Conservation (phyloP, 2,329 filamentous ascomycete species). For the Xylariaceae sp. region DNA sequence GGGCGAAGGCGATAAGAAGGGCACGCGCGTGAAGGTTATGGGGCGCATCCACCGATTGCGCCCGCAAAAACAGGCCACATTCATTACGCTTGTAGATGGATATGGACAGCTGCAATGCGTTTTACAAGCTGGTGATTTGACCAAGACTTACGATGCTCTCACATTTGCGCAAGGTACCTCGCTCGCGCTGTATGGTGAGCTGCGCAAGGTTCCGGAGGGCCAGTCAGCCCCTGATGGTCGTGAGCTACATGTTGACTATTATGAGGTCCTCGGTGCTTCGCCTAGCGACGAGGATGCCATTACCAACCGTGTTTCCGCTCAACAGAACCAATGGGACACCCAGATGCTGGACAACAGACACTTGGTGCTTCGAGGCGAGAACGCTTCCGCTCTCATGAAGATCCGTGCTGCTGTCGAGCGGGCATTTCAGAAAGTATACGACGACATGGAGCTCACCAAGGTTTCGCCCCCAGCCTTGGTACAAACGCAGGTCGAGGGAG, state of each 20-base stretch:
- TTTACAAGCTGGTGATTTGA: constrained; percentile 75
- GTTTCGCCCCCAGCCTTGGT: constrained; percentile 90
- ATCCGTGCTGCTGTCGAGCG: constrained; percentile 81
- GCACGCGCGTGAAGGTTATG: constrained; percentile 21
- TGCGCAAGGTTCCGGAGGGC: constrained; percentile 79
- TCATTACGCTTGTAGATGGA: constrained; percentile 44
- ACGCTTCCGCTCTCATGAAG: constrained; percentile 83
- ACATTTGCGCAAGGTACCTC: constrained; percentile 88
- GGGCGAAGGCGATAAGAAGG: constrained; percentile 57
- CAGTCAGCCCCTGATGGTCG: constrained; percentile 81
- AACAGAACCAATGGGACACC: constrained; percentile 62
- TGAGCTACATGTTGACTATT: constrained; percentile 91
- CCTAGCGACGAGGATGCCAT: constrained; percentile 89
- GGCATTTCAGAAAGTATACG: constrained; percentile 80
- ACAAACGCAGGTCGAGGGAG: constrained; percentile 94
- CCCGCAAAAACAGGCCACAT: constrained; percentile 23
- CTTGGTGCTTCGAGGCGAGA: constrained; percentile 83
- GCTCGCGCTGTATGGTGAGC: constrained; percentile 81
- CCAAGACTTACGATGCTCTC: constrained; percentile 90
- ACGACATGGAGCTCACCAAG: constrained; percentile 78
- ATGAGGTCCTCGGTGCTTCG: constrained; percentile 77
- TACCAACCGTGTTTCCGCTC: constrained; percentile 71
- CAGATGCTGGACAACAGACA: constrained; percentile 80
- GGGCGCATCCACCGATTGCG: constrained; percentile 25
- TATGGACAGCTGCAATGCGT: constrained; percentile 87